Base-by-base conservation (phyloP, 2,329 filamentous ascomycete genomes). In the Fusarium keratoplasticum region DNA sequence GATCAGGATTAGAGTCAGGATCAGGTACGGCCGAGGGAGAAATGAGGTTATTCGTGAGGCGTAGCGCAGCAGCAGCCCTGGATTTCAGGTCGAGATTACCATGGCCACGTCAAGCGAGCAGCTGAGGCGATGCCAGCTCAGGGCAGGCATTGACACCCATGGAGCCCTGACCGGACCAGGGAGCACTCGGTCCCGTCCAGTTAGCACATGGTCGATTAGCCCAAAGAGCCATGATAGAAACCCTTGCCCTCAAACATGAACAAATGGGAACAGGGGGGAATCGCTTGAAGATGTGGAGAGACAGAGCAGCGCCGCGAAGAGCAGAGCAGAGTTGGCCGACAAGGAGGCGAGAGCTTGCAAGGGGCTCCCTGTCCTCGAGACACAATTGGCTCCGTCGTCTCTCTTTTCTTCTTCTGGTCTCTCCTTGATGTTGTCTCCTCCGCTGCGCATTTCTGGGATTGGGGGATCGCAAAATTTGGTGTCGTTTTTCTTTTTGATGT, bases 361-460 rank as follows among this genome's bases (percentile, higher is more conserved):
- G 55, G 42, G 52, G 38, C 40, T 29, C 64, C 58, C 33, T 54
- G 36, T 27, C 6, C 29, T 25, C 36, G n/a, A 35, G 35, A 25
- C 58, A n/a, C 36, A 38, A 57, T 61, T 63, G 54, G 55, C 14
- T 38, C n/a, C 47, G 42, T 40, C 18, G 44, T 57, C 40, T 38
- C 59, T 64, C 27, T 11, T 71, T 69, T 55, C 60, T 71, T 62
- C 52, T 73, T 61, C 44, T 57, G 36, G 59, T 38, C 36, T 72
- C 64, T 69, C 72, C 65, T 72, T 55, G 31, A 38, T 64, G 47
- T 62, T 70, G 36, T 72, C 65, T 70, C 54, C 47, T 74, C 61
- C 31, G n/a, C 22, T 38, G n/a, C n/a, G 16, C 33, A 22, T 71
- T 47, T 55, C 42, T 67, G 38, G 57, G 52, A 59, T 72, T 27